Base-by-base conservation (phyloP, 192 early-diverging fungal genomes). In the Pilaira anomala region DNA sequence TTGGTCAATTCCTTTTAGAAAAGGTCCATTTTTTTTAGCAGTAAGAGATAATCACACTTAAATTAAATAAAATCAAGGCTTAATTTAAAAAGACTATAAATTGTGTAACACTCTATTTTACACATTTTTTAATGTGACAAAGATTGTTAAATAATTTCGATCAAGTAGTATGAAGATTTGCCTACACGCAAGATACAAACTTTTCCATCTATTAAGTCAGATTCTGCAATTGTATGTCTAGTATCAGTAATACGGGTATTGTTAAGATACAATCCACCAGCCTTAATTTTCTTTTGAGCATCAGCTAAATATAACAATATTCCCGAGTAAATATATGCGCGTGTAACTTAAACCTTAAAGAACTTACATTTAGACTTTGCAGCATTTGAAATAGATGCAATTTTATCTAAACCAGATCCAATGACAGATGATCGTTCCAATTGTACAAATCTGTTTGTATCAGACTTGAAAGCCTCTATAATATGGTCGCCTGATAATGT, bases 221-320 rank as follows among this genome's bases (percentile, higher is more conserved):
- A 66, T 3, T 77, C 71, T 3, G 28, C 14, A 6, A 89, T 55
- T 28, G 60, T 65, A 29, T 73, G 64, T 9, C 70, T 26, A 19
- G 77, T 62, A 52, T 83, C 76, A 0, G 60, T 72, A 1, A 87
- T 70, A 42, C 86, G 76, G 25, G 61, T 40, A 58, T 89, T 86
- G 78, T 87, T 87, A 19, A 91, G 61, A 63, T 98, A 98, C 25
- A 98, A 68, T 0, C 95, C 95, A 18, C 94, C 91, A 3, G 83
- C 69, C 28, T 83, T 82, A 53, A 87, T 80, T 28, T 93, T 72
- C 48, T 94, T 91, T 39, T 86, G 75, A 0, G 91, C 91, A 39
- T 88, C 91, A 13, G 87, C 87, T 88, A 67, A 30, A 21, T 14
- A n/a, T 29, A 36, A 45, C 51, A 52, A 40, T 5, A 45, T 36